These are phyloP conservation scores for Kwoniella sp. DNA, from an alignment of 768 basidiomycete genomes.

Conservation along the genomic window DNA sequence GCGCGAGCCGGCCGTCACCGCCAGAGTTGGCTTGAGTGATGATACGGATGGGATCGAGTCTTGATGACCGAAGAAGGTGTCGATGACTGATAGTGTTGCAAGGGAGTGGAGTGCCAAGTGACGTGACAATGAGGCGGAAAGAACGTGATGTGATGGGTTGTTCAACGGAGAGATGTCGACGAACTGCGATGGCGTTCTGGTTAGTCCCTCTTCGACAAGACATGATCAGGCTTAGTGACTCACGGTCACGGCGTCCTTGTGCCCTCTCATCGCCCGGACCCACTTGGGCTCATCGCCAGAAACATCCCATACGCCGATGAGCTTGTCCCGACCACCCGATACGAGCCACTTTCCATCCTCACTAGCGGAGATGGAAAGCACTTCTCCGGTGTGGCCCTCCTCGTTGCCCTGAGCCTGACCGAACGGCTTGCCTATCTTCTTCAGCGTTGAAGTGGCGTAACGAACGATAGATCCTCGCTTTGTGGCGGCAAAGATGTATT, in stretches of 20 bases:
- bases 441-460: conserved; percentile 40
- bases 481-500: conserved; percentile 76
- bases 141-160: conserved; percentile 57
- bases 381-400: conserved; percentile 79
- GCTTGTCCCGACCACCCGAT: conserved; percentile 78
- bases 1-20: conserved; percentile 78
- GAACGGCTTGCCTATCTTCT: conserved; percentile 37
- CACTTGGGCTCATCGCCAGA: conserved; percentile 58
- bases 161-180: conserved; percentile 71
- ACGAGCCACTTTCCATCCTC: conserved; percentile 78
- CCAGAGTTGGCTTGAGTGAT: conserved; percentile 74
- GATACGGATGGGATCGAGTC: conserved; percentile 75
- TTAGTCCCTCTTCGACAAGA: conserved; percentile 1
- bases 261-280: conserved; percentile 76
- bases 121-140: conserved; percentile 84
- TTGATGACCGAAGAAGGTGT: conserved; percentile 96
- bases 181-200: conserved; percentile 58
- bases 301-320: conserved; percentile 79
- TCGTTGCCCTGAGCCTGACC: conserved; percentile 54
- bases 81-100: conserved; percentile 81
- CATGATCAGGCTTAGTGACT: conserved; percentile 49
- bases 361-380: conserved; percentile 76
- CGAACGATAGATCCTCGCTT: conserved; percentile 82
- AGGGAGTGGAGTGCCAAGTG: conserved; percentile 54
- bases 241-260: conserved; percentile 66